Evolutionary conservation across 2,329 filamentous ascomycete genomes (phyloP).

Genomic region (Fusarium brachygibbosum): DNA sequence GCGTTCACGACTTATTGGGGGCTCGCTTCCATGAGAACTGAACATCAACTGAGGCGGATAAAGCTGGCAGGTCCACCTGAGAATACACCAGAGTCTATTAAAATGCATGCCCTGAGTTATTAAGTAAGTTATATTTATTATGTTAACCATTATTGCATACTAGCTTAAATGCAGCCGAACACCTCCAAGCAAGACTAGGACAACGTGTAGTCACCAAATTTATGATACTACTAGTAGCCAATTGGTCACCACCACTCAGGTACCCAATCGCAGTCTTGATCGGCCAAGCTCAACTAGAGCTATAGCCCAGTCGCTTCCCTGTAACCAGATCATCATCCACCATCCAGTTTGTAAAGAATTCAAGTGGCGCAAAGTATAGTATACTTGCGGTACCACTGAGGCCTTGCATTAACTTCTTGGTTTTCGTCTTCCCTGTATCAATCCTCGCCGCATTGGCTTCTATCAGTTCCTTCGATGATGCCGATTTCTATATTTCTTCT

Average conservation of each 20-base stretch:
- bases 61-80: not conserved
- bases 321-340: constrained; percentile 33
- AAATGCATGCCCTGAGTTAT: not conserved
- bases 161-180: not conserved
- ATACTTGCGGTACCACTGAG: constrained; percentile 23
- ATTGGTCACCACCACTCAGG: constrained; percentile 1
- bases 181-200: not conserved
- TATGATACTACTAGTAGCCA: not conserved
- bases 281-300: constrained; percentile 6
- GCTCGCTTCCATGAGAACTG: not conserved
- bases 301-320: constrained; percentile 31
- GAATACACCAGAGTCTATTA: not conserved
- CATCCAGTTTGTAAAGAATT: constrained; percentile 1
- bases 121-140: constrained; percentile 24
- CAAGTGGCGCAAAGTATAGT: constrained; percentile 30
- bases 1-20: not conserved
- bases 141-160: constrained; percentile 17
- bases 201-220: not conserved
- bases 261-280: constrained; percentile 2
- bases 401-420: constrained; percentile 21
- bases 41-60: not conserved
- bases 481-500: constrained; percentile 31
- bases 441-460: constrained; percentile 27
- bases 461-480: constrained; percentile 27
- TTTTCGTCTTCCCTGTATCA: constrained; percentile 23